Evolutionary conservation across 352 stramenopile genomes (phyloP).

Genomic region (Pseudoperonospora humuli): DNA sequence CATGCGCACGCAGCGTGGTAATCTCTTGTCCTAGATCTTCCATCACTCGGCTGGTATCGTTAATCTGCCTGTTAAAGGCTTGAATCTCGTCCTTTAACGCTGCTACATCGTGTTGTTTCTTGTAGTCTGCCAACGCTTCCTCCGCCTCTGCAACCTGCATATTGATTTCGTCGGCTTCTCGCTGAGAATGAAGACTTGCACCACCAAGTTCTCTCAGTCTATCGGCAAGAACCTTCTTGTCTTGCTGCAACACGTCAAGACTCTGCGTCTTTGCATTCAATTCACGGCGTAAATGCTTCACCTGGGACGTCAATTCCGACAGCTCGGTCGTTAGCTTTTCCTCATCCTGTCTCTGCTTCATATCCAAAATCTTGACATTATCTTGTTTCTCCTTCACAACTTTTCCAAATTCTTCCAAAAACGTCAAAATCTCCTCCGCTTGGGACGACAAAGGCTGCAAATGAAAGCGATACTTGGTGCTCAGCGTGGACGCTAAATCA

Average conservation of each 20-base stretch:
- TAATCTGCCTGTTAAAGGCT: conserved; percentile 32
- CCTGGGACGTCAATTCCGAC: conserved; percentile 39
- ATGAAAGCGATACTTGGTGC: conserved; percentile 58
- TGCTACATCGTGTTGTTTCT: conserved; percentile 30
- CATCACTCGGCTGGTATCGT: conserved; percentile 36
- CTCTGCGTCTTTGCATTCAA: conserved; percentile 37
- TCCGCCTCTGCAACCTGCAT: conserved; percentile 39
- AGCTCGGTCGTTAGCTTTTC: conserved; percentile 41
- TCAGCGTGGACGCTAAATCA: conserved; percentile 29
- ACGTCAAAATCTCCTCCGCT: conserved; percentile 43
- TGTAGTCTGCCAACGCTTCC: conserved; percentile 34
- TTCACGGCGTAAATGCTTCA: conserved; percentile 44
- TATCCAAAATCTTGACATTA: conserved; percentile 28
- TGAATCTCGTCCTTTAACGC: conserved; percentile 42
- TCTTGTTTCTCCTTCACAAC: conserved; percentile 39
- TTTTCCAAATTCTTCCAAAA: conserved; percentile 37
- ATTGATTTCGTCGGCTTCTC: conserved; percentile 42
- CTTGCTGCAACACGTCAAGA: conserved; percentile 28
- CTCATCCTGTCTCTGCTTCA: conserved; percentile 32
- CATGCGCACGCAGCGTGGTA: conserved; percentile 39
- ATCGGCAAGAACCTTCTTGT: conserved; percentile 34
- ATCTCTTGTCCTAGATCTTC: conserved; percentile 43
- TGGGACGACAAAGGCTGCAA: conserved; percentile 41
- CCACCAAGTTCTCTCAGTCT: conserved; percentile 37
- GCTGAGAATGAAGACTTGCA: conserved; percentile 32